A percentile compares a stretch with the other conserved stretches of the same genome.
phyloP scores from a whole-genome alignment of 2,329 filamentous ascomycete species.

The Hypomyces perniciosus region DNA sequence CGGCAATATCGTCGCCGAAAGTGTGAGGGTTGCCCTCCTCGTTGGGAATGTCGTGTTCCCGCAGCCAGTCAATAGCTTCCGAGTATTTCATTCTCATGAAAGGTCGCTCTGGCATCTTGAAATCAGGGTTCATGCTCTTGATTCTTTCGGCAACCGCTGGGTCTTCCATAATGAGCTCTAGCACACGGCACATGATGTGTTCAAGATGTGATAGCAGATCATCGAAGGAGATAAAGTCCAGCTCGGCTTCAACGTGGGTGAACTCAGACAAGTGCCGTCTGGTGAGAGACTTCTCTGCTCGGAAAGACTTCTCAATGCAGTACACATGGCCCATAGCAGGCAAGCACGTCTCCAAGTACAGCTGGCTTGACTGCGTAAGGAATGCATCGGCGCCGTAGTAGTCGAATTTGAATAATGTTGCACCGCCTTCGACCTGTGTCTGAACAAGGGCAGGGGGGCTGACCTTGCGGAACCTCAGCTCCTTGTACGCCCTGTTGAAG shows the following conservation, averaged over 20 bases:
- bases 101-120: conserved; percentile 72
- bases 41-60: conserved; percentile 83
- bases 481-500: conserved; percentile 73
- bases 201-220: conserved; percentile 86
- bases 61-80: conserved; percentile 91
- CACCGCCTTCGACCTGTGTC: conserved; percentile 89
- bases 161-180: conserved; percentile 71
- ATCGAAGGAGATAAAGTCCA: conserved; percentile 91
- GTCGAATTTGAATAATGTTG: conserved; percentile 82
- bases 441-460: conserved; percentile 87
- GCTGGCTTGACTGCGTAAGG: conserved; percentile 92
- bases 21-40: conserved; percentile 84
- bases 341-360: conserved; percentile 93
- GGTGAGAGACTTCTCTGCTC: conserved; percentile 91
- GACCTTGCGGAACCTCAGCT: conserved; percentile 73
- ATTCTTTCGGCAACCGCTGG: conserved; percentile 66
- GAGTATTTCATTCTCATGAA: conserved; percentile 94
- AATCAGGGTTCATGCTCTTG: conserved; percentile 85
- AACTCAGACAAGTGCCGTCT: conserved; percentile 93
- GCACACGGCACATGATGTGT: conserved; percentile 76
- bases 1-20: conserved; percentile 96
- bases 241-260: conserved; percentile 91
- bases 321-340: conserved; percentile 91
- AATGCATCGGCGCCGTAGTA: conserved; percentile 90
- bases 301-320: conserved; percentile 98